These are phyloP conservation scores for Bidens hawaiensis DNA, from an alignment of 140 eudicot genomes.

Conservation along the genomic window DNA sequence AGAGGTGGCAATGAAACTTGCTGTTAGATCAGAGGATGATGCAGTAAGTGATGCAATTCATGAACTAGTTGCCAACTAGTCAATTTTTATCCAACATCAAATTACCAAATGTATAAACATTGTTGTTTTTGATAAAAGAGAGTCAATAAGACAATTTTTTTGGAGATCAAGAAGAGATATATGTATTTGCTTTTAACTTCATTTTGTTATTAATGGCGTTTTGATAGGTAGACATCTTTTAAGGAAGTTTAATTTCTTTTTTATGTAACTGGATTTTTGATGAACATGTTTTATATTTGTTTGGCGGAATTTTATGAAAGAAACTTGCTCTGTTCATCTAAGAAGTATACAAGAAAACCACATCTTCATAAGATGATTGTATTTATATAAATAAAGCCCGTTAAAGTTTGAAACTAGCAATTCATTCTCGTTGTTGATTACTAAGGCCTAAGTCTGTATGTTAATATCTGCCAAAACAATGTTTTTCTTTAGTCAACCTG, in stretches of 20 bases:
- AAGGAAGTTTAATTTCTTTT: not conserved
- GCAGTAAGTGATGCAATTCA: slow-evolving; percentile 81
- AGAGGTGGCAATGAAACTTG: slow-evolving; percentile 96
- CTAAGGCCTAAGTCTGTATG: too few species aligned
- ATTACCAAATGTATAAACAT: not conserved
- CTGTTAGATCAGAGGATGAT: slow-evolving; percentile 86
- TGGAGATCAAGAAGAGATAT: not conserved
- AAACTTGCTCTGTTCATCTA: not conserved
- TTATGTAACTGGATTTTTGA: not conserved
- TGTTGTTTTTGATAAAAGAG: not conserved
- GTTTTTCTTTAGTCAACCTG: too few species aligned
- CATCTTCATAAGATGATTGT: not conserved
- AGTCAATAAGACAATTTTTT: not conserved
- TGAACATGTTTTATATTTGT: too few species aligned
- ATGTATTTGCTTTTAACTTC: not conserved
- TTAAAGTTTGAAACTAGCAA: too few species aligned
- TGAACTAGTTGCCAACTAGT: slow-evolving; percentile 62
- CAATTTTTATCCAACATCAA: not conserved
- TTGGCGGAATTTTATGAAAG: too few species aligned
- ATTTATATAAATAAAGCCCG: too few species aligned
- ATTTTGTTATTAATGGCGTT: not conserved
- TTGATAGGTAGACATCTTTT: not conserved
- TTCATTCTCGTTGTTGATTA: too few species aligned
- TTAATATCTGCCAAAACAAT: too few species aligned
- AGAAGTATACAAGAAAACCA: not conserved